A percentile compares a stretch with the other conserved stretches of the same genome.
Conservation (phyloP, 345 rosid species). For the Aethionema arabicum region DNA sequence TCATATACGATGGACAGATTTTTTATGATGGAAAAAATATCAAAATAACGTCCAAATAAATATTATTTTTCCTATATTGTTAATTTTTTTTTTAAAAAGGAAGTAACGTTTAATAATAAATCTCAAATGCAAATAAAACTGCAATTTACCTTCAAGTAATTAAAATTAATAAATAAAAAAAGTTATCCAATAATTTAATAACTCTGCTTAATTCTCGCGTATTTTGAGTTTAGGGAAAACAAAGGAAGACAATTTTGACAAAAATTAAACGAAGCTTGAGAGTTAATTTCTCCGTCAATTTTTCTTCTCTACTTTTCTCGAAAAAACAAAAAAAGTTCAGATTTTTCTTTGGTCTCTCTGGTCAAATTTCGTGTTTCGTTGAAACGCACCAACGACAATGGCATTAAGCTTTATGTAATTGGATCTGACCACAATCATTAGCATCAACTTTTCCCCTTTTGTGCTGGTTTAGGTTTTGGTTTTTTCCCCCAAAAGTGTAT, state of each 20-base stretch:
- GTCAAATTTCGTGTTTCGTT: slow-evolving; percentile 35
- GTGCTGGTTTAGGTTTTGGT: slow-evolving; percentile 26
- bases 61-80: too few relatives aligned
- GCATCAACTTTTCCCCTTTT: slow-evolving; percentile 33
- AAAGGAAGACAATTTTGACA: slow-evolving; percentile 11
- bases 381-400: slow-evolving; percentile 32
- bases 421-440: slow-evolving; percentile 35
- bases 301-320: slow-evolving; percentile 27
- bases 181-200: slow-evolving; percentile 30
- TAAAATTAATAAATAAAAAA: slow-evolving; percentile 1
- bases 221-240: slow-evolving; percentile 12
- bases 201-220: slow-evolving; percentile 32
- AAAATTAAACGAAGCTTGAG: slow-evolving; percentile 33
- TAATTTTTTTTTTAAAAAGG: too few relatives aligned
- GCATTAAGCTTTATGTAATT: slow-evolving; percentile 23
- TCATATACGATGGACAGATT: too few relatives aligned
- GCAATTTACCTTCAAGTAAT: not conserved
- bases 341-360: slow-evolving; percentile 31
- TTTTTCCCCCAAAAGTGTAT: slow-evolving; percentile 13
- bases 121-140: not conserved
- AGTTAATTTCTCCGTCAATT: slow-evolving; percentile 32
- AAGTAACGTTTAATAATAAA: too few relatives aligned
- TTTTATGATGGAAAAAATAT: too few relatives aligned
- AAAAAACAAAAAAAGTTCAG: slow-evolving; percentile 11
- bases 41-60: too few relatives aligned